phyloP scores from a whole-genome alignment of 2,329 filamentous ascomycete species.

The Hypoxylon sp. region DNA sequence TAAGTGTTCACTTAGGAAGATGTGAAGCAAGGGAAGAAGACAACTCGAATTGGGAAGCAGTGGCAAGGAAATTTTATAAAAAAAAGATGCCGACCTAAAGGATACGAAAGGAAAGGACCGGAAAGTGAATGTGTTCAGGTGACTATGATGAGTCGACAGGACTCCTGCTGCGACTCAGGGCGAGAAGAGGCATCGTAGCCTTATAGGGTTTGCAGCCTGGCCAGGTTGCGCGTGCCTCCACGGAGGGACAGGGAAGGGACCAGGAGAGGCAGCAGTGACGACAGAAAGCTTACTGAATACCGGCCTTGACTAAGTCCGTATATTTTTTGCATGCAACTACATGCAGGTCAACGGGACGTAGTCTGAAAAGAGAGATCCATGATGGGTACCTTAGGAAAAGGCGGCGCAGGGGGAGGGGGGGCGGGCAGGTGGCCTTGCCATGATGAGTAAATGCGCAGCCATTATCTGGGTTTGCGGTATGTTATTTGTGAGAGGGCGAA shows the following conservation, averaged over 20 bases:
- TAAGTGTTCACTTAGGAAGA: constrained; percentile 41
- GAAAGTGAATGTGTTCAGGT: constrained; percentile 50
- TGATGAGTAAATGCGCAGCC: constrained; percentile 50
- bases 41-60: constrained; percentile 35
- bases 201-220: constrained; percentile 67
- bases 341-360: constrained; percentile 43
- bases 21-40: constrained; percentile 48
- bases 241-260: constrained; percentile 43
- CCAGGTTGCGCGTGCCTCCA: constrained; percentile 43
- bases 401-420: constrained; percentile 46
- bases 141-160: constrained; percentile 52
- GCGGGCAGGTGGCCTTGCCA: constrained; percentile 49
- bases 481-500: constrained; percentile 39
- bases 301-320: constrained; percentile 48
- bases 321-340: constrained; percentile 45
- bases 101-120: constrained; percentile 50
- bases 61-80: constrained; percentile 47
- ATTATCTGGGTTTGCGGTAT: constrained; percentile 36
- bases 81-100: constrained; percentile 47
- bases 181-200: constrained; percentile 66
- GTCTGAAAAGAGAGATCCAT: constrained; percentile 37
- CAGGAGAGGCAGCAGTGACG: constrained; percentile 52
- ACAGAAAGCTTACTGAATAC: constrained; percentile 51
- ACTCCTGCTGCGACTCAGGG: constrained; percentile 45
- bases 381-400: constrained; percentile 40